Conservation (phyloP, 208 protist species). For the Crithidia sp. region DNA sequence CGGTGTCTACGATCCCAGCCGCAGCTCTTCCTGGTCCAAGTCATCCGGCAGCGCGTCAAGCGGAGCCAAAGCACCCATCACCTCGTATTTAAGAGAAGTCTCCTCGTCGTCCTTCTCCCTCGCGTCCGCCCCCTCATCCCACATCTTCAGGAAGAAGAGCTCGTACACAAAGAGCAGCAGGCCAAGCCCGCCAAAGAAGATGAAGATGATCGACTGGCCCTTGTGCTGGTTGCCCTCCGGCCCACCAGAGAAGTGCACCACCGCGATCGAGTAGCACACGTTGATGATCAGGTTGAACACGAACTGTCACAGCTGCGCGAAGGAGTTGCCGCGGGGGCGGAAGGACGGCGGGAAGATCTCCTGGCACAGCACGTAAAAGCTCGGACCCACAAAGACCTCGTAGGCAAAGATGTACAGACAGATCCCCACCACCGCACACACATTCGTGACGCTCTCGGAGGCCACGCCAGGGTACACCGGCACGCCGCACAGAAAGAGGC, state of each 20-base stretch:
- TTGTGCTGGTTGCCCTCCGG: slow-evolving; percentile 21
- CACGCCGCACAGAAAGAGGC: slow-evolving; percentile 55
- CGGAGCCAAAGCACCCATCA: no score
- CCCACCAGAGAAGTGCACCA: slow-evolving; percentile 17
- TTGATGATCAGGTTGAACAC: slow-evolving; percentile 71
- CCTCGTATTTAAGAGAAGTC: background rate
- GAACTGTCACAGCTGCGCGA: slow-evolving; percentile 56
- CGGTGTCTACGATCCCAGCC: background rate
- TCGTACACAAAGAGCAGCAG: slow-evolving; percentile 24
- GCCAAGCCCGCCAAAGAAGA: slow-evolving; percentile 21
- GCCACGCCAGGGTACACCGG: slow-evolving; percentile 56
- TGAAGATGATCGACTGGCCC: slow-evolving; percentile 25
- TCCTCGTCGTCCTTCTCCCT: background rate
- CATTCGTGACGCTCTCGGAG: slow-evolving; percentile 31
- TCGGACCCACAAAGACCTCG: slow-evolving; percentile 54
- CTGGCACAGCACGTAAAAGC: slow-evolving; percentile 57
- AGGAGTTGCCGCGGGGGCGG: slow-evolving; percentile 48
- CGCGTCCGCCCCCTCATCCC: slow-evolving; percentile 10
- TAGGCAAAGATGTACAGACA: slow-evolving; percentile 56
- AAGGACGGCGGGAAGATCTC: slow-evolving; percentile 63
- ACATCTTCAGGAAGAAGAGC: slow-evolving; percentile 27
- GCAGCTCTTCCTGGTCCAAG: slow-evolving; percentile 5
- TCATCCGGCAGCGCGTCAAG: background rate
- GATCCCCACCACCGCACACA: slow-evolving; percentile 51
- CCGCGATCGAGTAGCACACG: slow-evolving; percentile 23